phyloP scores from a whole-genome alignment of 257 asterid genomes.

The Hygrophila difformis region DNA sequence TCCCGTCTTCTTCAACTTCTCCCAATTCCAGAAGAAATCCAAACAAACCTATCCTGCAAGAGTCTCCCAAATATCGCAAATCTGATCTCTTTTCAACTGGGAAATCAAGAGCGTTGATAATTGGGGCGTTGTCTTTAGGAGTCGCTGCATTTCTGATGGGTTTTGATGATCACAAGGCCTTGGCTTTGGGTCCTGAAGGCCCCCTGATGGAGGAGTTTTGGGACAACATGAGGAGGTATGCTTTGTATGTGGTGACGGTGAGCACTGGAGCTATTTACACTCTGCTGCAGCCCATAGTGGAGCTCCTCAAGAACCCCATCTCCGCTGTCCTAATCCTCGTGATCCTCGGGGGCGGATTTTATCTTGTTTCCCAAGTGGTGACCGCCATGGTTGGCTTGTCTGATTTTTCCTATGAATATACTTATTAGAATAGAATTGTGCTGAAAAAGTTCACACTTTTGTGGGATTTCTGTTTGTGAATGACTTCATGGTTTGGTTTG shows the following conservation, averaged over 20 bases:
- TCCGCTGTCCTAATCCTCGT: conserved; percentile 58
- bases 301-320: conserved; percentile 70
- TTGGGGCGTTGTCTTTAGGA: conserved; percentile 52
- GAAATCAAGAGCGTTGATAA: conserved; percentile 25
- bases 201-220: conserved; percentile 93
- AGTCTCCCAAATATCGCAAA: neutral
- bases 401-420: conserved; percentile 67
- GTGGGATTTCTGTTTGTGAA: no score
- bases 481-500: no score
- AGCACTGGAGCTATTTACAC: conserved; percentile 71
- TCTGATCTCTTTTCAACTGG: conserved; percentile 2
- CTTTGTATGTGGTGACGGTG: conserved; percentile 68
- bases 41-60: conserved; percentile 1
- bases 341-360: conserved; percentile 57
- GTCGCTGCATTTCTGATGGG: conserved; percentile 54
- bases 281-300: conserved; percentile 59
- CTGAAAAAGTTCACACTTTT: no score
- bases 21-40: conserved; percentile 14
- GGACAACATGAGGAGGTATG: conserved; percentile 98
- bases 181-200: conserved; percentile 87
- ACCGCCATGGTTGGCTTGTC: conserved; percentile 94
- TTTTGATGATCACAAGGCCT: conserved; percentile 56
- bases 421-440: no score
- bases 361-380: conserved; percentile 62
- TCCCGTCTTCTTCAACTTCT: conserved; percentile 6